phyloP scores from a whole-genome alignment of 2,329 filamentous ascomycete genomes.

The Phyllosticta citribraziliensis region DNA sequence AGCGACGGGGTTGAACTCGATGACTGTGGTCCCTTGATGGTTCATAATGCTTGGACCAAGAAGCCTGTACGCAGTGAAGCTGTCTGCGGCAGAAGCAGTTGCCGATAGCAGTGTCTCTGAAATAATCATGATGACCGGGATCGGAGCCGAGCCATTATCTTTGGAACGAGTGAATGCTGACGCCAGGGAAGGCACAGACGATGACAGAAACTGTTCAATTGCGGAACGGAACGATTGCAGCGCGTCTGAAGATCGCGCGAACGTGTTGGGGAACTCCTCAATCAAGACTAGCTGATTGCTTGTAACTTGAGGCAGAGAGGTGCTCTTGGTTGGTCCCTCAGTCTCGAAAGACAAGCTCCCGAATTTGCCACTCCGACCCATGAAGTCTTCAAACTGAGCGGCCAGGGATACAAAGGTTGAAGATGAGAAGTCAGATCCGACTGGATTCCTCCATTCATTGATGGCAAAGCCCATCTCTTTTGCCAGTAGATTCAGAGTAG shows the following conservation, averaged over 20 bases:
- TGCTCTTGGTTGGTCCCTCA: not conserved
- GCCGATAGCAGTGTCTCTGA: slow-evolving; percentile 85
- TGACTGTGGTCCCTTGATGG: slow-evolving; percentile 66
- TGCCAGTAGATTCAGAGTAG: slow-evolving; percentile 69
- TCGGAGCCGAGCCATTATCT: slow-evolving; percentile 16
- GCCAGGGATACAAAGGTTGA: slow-evolving; percentile 61
- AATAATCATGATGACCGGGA: slow-evolving; percentile 76
- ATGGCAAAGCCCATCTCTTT: slow-evolving; percentile 67
- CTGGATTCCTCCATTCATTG: slow-evolving; percentile 84
- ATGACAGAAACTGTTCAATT: slow-evolving; percentile 64
- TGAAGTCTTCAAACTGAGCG: slow-evolving; percentile 83
- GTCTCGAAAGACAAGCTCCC: slow-evolving; percentile 36
- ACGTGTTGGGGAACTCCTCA: slow-evolving; percentile 43
- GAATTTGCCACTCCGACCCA: slow-evolving; percentile 72
- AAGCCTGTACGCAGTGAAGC: slow-evolving; percentile 83
- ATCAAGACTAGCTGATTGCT: slow-evolving; percentile 35
- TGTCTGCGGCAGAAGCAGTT: slow-evolving; percentile 75
- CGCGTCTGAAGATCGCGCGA: slow-evolving; percentile 33
- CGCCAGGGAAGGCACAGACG: slow-evolving; percentile 50
- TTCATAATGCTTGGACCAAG: slow-evolving; percentile 78
- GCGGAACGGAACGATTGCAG: slow-evolving; percentile 55
- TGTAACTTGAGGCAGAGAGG: slow-evolving; percentile 2
- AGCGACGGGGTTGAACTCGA: slow-evolving; percentile 91
- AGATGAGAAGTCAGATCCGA: slow-evolving; percentile 47
- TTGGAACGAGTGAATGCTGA: slow-evolving; percentile 27